Conservation (phyloP, 805 yeast genomes). For the Starmera dryadoides region DNA sequence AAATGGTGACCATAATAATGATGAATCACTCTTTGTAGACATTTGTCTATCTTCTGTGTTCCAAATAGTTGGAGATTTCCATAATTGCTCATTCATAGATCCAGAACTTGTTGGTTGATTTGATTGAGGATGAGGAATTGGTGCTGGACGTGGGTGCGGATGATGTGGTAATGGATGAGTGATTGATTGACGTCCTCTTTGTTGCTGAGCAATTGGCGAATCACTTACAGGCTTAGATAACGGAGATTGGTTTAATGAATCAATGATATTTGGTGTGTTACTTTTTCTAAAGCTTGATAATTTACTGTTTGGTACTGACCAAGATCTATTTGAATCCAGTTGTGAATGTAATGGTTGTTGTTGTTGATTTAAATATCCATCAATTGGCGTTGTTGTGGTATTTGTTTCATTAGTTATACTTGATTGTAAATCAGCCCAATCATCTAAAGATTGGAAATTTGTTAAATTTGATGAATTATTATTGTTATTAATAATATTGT, state of each 20-base stretch:
- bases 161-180: background rate
- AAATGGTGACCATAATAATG: conserved; percentile 19
- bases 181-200: background rate
- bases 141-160: background rate
- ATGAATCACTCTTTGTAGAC: conserved; percentile 21
- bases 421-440: background rate
- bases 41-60: conserved; percentile 16
- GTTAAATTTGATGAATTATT: background rate
- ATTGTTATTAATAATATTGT: background rate
- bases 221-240: conserved; percentile 13
- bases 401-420: background rate
- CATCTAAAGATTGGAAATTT: background rate
- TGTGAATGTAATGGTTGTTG: background rate
- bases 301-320: conserved; percentile 20
- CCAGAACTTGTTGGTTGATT: background rate
- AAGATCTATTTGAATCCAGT: conserved; percentile 1
- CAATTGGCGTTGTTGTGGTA: background rate
- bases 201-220: background rate
- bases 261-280: conserved; percentile 7
- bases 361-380: no score
- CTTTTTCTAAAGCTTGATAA: conserved; percentile 18
- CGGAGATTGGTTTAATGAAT: conserved; percentile 17
- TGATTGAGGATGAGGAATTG: background rate
- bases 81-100: background rate
- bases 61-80: conserved; percentile 12